Evolutionary conservation across 352 stramenopile species (phyloP), one percentile per base, ranked within the genome.

Genomic region (Globisporangium cederbergense): DNA sequence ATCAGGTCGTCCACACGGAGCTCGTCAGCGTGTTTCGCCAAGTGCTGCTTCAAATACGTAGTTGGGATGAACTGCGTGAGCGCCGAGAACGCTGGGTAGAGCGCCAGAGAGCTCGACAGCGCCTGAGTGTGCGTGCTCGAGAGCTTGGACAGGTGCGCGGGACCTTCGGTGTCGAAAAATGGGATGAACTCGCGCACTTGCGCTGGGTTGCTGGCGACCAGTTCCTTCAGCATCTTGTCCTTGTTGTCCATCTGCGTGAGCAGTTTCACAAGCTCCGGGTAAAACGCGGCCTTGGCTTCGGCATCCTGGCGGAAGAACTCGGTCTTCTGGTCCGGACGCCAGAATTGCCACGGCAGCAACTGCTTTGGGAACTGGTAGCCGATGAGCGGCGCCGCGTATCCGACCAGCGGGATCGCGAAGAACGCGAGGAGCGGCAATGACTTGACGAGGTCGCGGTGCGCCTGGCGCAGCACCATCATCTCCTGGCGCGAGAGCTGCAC

Each of bases 361-460:
- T 90, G 83, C 74, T 94, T 95, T 18, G 85, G 87, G 66, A 92
- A 95, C 64, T 91, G 80, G 66, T 93, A 95, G 40, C 85, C 87
- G 36, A 95, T 58, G 30, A 95, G 52, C 8, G 87, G 87, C 40
- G 85, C 87, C 18, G 77, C 73, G 69, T 95, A 93, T 40, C 87
- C 87, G 36, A 90, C 46, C 1, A 87, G 43, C 18, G 87, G 87
- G 45, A 95, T 75, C 43, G 71, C 76, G 57, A 95, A 95, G 70
- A 92, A 88, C 47, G 72, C 64, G 30, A 95, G 58, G 34, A 95
- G 60, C 34, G 86, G 86, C 28, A 95, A 65, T 50, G 84, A 95
- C 70, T 95, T 95, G 71, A 89, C 60, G n/a, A 95, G 72, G 62
- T 95, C 86, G 40, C 84, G 82, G 53, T 90, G 84, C 11, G 86